A percentile compares a stretch with the other conserved stretches of the same genome.
Evolutionary conservation across 805 yeast genomes (phyloP).

Genomic region (Metschnikowia baotianmanensis): DNA sequence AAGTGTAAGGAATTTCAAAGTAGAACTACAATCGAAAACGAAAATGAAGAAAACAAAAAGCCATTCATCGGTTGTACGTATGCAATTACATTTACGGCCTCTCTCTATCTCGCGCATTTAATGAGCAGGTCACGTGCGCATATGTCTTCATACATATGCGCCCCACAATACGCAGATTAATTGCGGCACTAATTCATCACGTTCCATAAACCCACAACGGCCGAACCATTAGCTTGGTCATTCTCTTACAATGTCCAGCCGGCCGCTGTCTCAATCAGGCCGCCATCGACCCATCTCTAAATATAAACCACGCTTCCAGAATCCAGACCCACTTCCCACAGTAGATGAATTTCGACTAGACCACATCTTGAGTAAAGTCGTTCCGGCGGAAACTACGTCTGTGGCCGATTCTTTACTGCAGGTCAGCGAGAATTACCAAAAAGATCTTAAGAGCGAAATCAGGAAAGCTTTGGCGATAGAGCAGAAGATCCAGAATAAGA

Average conservation of each 20-base stretch:
- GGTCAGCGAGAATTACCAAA: conserved; percentile 33
- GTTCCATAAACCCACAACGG: too few relatives aligned
- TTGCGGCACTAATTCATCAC: too few relatives aligned
- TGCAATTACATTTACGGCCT: too few relatives aligned
- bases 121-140: too few relatives aligned
- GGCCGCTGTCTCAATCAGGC: not conserved
- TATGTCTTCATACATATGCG: too few relatives aligned
- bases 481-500: conserved; percentile 40
- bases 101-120: too few relatives aligned
- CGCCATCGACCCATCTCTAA: not conserved
- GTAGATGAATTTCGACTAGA: conserved; percentile 32
- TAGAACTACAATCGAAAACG: too few relatives aligned
- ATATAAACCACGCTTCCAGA: conserved; percentile 10
- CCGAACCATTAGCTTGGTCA: too few relatives aligned
- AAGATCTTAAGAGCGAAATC: conserved; percentile 36
- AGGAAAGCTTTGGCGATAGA: conserved; percentile 34
- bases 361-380: conserved; percentile 24
- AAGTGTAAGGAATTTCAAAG: too few relatives aligned
- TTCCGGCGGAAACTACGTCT: conserved; percentile 29
- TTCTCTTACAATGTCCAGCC: not conserved
- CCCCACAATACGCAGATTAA: too few relatives aligned
- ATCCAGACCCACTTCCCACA: conserved; percentile 16
- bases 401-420: conserved; percentile 28
- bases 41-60: too few relatives aligned
- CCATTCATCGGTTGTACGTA: too few relatives aligned